Base-by-base conservation (phyloP, 2,329 filamentous ascomycete species). In the Penicillium sp. region DNA sequence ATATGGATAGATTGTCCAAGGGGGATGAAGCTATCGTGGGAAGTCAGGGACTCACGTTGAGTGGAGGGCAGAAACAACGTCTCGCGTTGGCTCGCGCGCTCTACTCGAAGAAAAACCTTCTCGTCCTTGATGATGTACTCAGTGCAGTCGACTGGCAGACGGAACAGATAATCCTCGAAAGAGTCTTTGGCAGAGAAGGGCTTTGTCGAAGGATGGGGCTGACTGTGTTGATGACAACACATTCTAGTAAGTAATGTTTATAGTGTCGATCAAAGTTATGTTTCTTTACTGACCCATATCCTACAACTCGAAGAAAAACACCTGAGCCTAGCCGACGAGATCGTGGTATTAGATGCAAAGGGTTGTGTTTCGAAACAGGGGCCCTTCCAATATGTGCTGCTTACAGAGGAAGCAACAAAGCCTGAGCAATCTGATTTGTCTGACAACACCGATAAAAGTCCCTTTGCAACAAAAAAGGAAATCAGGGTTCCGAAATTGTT, bases 1-100 rank as follows among this genome's bases (percentile, higher is more conserved):
- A 79, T 62, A 65, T 79, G 20, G 60, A 63, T 24, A 68, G 71
- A 26, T 63, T 78, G 38, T 70, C 74, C 16, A 59, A 65, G 12
- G 72, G 74, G 0, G 75, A 76, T 49, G 68, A 74, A 47, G 80
- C 79, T 18, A 60, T 76, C 21, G 75, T 80, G 56, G 80, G 79
- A 24, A 81, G 76, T 61, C 77, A 78, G 60, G 80, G 79, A 43
- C 72, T 79, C 52, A 71, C 75, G 23, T 70, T 82, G 35, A 81
- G 79, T 64, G 79, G 79, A 20, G 80, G 80, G 6, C 80, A 82
- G 60, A 80, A 75, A 60, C 78, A 81, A 59, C 73, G 79, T 49
- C 74, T 81, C 60, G 76, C 52, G 28, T 48, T 55, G 21, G 80
- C 80, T 24, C 69, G 80, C 52, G 79, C 79, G 20, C 68, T 81